Percentiles rank a stretch among this genome's conserved stretches.
phyloP scores from a whole-genome alignment of 495 filamentous ascomycete genomes.

The Lasiosphaeria ovina region DNA sequence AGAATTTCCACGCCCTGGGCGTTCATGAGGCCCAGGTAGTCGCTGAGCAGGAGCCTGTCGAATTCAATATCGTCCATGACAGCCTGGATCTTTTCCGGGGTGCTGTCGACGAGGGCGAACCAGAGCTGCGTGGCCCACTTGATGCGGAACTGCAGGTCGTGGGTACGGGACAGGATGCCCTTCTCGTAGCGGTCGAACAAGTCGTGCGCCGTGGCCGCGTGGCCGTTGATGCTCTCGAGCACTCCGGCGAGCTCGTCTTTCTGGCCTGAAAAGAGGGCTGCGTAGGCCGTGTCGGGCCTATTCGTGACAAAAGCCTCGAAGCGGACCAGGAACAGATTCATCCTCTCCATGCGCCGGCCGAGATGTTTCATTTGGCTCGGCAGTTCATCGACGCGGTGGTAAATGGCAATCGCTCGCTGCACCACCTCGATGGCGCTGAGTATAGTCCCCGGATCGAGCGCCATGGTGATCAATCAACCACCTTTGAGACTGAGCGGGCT shows the following conservation, averaged over 20 bases:
- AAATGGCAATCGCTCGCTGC: conserved; percentile 19
- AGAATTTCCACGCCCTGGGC: neutral
- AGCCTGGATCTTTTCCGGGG: conserved; percentile 25
- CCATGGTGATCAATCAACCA: neutral
- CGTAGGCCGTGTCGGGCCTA: conserved; percentile 2
- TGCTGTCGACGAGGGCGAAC: conserved; percentile 26
- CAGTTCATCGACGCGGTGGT: conserved; percentile 20
- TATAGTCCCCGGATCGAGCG: conserved; percentile 31
- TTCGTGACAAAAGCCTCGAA: conserved; percentile 17
- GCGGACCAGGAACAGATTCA: conserved; percentile 17
- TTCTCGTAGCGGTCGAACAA: conserved; percentile 29
- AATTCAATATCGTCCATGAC: conserved; percentile 28
- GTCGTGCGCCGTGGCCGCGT: conserved; percentile 23
- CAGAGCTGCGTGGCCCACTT: conserved; percentile 20
- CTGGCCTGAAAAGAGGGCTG: conserved; percentile 11
- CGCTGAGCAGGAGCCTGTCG: conserved; percentile 11
- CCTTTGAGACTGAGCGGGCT: neutral
- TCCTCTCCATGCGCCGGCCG: conserved; percentile 21
- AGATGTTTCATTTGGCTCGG: conserved; percentile 27
- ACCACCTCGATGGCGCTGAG: conserved; percentile 23
- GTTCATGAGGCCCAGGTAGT: conserved; percentile 22
- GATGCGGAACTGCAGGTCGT: conserved; percentile 18
- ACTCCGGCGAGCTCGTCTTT: conserved; percentile 18
- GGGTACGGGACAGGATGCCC: conserved; percentile 24
- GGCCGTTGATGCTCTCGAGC: conserved; percentile 17